Base-by-base conservation (phyloP, 805 yeast species). In the Candida yuanshanica region DNA sequence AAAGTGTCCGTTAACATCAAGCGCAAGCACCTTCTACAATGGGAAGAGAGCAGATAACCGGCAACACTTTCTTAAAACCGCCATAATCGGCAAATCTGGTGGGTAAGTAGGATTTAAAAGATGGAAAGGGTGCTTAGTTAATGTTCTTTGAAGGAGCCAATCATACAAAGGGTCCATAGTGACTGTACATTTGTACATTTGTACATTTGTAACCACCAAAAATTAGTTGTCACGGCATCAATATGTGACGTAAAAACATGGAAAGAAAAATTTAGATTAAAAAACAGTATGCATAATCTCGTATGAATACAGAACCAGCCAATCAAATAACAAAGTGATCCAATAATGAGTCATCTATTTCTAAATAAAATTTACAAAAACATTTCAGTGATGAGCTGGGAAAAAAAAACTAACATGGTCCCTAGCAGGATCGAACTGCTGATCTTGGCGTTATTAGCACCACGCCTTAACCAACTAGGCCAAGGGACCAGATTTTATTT, bases 401-500 rank as follows among this genome's bases (percentile, higher is more conserved):
- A 26, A 26, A 26, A 26, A 26, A 26, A 26, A 11, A 11, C 16
- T n/a, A n/a, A n/a, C n/a, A 58, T 79, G 85, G 78, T 79, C 83
- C 83, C 83, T 78, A 77, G 83, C 85, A 76, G 85, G 85, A 77
- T 79, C 84, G 85, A 79, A 79, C 86, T 76, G 86, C 83, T 77
- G 86, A 79, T 79, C 86, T 59, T 59, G 62, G 61, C 62, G 61
- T 58, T 69, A 70, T 70, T 70, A 70, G 75, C 74, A 69, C 74
- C 70, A 70, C 74, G 75, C 75, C 75, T 69, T 70, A 70, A 70
- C 75, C 75, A 70, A 68, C 75, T 70, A 70, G 75, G 75, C 75
- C 75, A 70, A 69, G 75, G 72, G 75, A 70, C 66, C 72, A n/a
- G 13, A 10, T 14, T 27, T 27, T 27, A 10, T 8, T n/a, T 27